phyloP scores from a whole-genome alignment of 2,329 filamentous ascomycete genomes.

The Chalaropsis ovoidea region DNA sequence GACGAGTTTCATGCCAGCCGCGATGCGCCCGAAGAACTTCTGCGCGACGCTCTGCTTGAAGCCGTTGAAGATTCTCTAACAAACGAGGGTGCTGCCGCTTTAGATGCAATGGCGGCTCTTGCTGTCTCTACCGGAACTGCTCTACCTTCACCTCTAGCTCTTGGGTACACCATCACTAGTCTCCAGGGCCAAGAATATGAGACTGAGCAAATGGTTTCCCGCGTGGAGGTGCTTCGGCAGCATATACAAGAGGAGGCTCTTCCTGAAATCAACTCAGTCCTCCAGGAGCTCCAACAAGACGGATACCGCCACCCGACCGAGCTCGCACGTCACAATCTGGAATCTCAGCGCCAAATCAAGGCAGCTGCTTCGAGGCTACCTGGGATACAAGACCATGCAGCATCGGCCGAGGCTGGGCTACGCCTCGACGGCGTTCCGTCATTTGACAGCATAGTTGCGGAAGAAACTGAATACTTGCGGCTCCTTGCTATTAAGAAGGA shows the following conservation, averaged over 20 bases:
- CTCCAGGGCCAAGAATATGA: slow-evolving; percentile 46
- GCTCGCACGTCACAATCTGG: slow-evolving; percentile 59
- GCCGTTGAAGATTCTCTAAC: slow-evolving; percentile 47
- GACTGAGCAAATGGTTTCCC: slow-evolving; percentile 45
- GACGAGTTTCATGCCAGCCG: slow-evolving; percentile 37
- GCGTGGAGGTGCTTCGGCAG: slow-evolving; percentile 46
- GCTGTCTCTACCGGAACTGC: slow-evolving; percentile 43
- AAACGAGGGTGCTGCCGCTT: slow-evolving; percentile 44
- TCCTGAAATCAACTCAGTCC: slow-evolving; percentile 33
- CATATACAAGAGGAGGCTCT: slow-evolving; percentile 45
- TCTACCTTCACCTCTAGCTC: slow-evolving; percentile 38
- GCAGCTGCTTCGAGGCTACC: slow-evolving; percentile 54
- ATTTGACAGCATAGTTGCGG: slow-evolving; percentile 8
- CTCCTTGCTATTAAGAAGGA: slow-evolving; percentile 51
- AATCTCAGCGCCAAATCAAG: slow-evolving; percentile 62
- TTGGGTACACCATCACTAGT: slow-evolving; percentile 45
- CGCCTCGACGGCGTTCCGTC: slow-evolving; percentile 14
- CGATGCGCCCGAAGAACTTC: slow-evolving; percentile 18
- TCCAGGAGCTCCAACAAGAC: slow-evolving; percentile 37
- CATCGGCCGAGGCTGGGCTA: background rate
- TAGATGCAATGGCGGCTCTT: slow-evolving; percentile 48
- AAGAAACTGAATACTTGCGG: slow-evolving; percentile 27
- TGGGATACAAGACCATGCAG: slow-evolving; percentile 42
- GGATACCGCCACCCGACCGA: slow-evolving; percentile 46
- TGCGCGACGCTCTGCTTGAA: slow-evolving; percentile 38